Evolutionary conservation across 1,284 basidiomycete species (phyloP), one percentile per base, ranked within the genome.

Genomic region (Porphyrellus sp.): DNA sequence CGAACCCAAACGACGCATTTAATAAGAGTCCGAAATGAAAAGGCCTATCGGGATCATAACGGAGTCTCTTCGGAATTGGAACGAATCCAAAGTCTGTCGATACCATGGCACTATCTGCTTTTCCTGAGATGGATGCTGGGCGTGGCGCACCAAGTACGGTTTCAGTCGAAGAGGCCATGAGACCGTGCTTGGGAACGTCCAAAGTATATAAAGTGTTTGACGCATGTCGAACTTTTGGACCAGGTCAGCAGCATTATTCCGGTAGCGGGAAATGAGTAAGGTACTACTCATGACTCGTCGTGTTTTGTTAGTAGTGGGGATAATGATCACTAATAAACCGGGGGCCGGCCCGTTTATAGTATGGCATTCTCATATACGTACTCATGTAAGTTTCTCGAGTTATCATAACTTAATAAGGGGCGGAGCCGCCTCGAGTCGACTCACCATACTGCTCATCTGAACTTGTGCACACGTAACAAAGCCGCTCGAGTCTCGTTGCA

Each of bases 1-100:
- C 80, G 52, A 86, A 72, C 12, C 85, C 86, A 60, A 91, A 89
- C 0, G 81, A 74, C 12, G 72, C 61, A 51, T 89, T 89, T 53
- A 89, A 69, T 43, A 77, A 46, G 30, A 83, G 52, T 1, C 83
- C 82, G 62, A 87, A 89, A 41, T 80, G 73, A 41, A 80, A 80
- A 1, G 82, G 82, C 31, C 72, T 74, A 5, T 75, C 61, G 2
- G 82, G 79, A 70, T 87, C 72, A 61, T 86, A 83, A 31, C 78
- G 81, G 12, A 87, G 73, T 44, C 74, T 70, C 53, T 64, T 71
- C 0, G 88, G 89, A 30, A 91, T 86, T 0, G 85, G 85, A 7
- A 90, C 58, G 54, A 90, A 74, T 8, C 80, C 78, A 57, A 89
- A 81, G 59, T 87, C 83, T 12, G 58, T 55, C 1, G 54, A 48